phyloP scores from a whole-genome alignment of 345 rosid species.

The Viola odorata region DNA sequence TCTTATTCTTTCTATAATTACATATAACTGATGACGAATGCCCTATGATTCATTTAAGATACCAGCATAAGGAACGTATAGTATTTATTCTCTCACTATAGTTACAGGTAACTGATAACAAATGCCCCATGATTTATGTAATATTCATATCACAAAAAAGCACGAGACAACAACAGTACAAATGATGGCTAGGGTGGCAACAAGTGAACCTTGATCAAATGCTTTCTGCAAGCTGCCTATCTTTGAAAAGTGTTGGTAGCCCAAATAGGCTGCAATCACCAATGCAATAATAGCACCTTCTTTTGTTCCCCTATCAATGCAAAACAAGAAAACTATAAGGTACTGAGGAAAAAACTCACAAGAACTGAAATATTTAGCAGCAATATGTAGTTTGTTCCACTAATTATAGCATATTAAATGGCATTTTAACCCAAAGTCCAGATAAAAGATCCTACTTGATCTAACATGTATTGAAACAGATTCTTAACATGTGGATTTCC shows the following conservation, averaged over 20 bases:
- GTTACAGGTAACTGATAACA: too few species aligned
- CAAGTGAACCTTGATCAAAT: constrained; percentile 69
- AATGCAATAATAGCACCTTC: constrained; percentile 58
- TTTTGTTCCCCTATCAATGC: constrained; percentile 59
- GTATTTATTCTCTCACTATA: too few species aligned
- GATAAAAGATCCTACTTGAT: too few species aligned
- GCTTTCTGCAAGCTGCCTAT: constrained; percentile 57
- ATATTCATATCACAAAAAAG: constrained; percentile 39
- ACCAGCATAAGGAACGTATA: too few species aligned
- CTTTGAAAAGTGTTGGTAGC: constrained; percentile 82
- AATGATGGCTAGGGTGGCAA: constrained; percentile 65
- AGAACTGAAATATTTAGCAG: too few species aligned
- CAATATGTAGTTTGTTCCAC: too few species aligned
- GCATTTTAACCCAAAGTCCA: too few species aligned
- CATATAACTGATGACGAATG: too few species aligned
- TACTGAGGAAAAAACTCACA: constrained; percentile 4
- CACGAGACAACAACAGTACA: constrained; percentile 44
- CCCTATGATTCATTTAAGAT: too few species aligned
- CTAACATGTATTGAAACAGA: too few species aligned
- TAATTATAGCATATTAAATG: too few species aligned
- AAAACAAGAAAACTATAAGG: constrained; percentile 8
- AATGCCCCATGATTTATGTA: constrained; percentile 1
- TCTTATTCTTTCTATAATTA: constrained; percentile 20
- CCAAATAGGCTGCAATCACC: constrained; percentile 60
- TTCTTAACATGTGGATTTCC: not conserved